Evolutionary conservation across 139 green algal genomes (phyloP).

Genomic region (Micractinium sp.): DNA sequence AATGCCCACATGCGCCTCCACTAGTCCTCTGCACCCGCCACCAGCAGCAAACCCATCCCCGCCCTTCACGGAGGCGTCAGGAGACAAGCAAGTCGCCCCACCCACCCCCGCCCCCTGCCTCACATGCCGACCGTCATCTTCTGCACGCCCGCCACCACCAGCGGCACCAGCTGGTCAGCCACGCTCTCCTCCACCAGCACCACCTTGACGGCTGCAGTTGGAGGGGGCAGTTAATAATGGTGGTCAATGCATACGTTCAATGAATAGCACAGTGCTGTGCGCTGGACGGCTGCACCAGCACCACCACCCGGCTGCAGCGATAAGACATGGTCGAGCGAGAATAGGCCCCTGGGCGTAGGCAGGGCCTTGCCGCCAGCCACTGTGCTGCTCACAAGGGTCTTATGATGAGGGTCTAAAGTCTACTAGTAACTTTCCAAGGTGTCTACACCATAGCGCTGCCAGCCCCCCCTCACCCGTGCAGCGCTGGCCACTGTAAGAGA

Average conservation of each 20-base stretch:
- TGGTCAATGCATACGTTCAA: too few relatives aligned
- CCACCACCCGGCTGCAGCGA: too few relatives aligned
- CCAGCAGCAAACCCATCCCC: too few relatives aligned
- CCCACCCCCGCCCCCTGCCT: not conserved
- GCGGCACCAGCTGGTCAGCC: constrained; percentile 49
- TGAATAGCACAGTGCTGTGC: too few relatives aligned
- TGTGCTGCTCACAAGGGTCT: too few relatives aligned
- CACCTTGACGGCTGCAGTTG: constrained; percentile 48
- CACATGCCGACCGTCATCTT: constrained; percentile 83
- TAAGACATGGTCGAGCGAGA: not conserved
- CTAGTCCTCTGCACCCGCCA: too few relatives aligned
- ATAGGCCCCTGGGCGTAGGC: not conserved
- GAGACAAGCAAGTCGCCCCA: too few relatives aligned
- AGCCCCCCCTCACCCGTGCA: constrained; percentile 72
- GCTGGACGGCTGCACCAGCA: not conserved
- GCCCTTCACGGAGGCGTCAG: too few relatives aligned
- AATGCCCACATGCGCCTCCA: not conserved
- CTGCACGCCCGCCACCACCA: constrained; percentile 61
- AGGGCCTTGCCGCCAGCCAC: too few relatives aligned
- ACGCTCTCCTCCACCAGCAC: constrained; percentile 79
- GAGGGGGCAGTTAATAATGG: not conserved
- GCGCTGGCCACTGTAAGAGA: constrained; percentile 91
- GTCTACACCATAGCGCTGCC: not conserved
- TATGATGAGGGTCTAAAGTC: too few relatives aligned
- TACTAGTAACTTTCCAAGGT: too few relatives aligned